Base-by-base conservation (phyloP, 116 monocot genomes). In the Papilionanthe hybrid region DNA sequence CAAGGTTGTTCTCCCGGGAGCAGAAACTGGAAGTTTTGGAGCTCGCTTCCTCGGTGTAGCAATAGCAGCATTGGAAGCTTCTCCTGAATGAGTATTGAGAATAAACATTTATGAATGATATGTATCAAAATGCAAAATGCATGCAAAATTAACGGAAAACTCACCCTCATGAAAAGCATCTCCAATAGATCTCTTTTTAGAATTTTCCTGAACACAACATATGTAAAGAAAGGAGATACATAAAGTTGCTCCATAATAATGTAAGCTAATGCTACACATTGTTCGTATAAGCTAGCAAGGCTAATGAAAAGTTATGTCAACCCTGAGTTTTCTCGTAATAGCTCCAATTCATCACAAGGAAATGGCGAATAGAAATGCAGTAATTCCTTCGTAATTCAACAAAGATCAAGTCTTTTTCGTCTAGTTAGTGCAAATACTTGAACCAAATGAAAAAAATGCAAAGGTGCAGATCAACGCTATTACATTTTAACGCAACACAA, bases 11-110 rank as follows among this genome's bases (percentile, higher is more conserved):
- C 90, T 79, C 20, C 90, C 90, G 7, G 90, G 90, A 23, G 90
- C 85, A 11, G 86, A 89, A 68, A 89, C 86, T 27, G 89, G 86
- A 56, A 89, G 89, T 68, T 89, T 89, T n/a, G 84, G 45, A 84
- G 86, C 42, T 77, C 86, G 45, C 73, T 80, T 69, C 57, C 48
- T 29, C 74, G 79, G 19, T 73, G 50, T 79, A 81, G 86, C 84
- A 66, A 22, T 49, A 27, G 20, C 27, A 5, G 55, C 56, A 48
- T 84, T 76, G 45, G 71, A 63, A 45, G 49, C 28, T 71, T 77
- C 80, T 12, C 80, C 84, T 80, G 29, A 42, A 19, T 13, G 71
- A 42, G 22, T 12, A n/a, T 47, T 11, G 29, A 75, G 11, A 28
- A 13, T 12, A 47, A 75, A 50, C 3, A 27, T 75, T 15, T 23